phyloP scores from a whole-genome alignment of 768 basidiomycete species.

The Gloeopeniophorella convolvens region DNA sequence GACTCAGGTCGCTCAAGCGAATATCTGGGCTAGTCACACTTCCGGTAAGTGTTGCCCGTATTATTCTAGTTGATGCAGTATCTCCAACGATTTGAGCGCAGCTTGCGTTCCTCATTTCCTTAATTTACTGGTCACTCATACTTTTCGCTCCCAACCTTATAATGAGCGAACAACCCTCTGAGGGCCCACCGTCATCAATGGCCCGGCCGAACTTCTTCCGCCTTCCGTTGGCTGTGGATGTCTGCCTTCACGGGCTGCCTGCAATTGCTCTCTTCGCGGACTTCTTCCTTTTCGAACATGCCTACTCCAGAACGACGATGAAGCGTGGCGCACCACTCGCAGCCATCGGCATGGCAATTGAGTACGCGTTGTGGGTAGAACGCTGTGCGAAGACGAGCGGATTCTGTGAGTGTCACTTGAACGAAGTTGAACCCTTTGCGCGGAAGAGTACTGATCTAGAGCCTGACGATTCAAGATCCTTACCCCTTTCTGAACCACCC shows the following conservation, averaged over 20 bases:
- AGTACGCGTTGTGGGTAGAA: conserved; percentile 65
- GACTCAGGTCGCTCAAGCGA: conserved; percentile 43
- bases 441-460: neutral
- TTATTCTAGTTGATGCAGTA: neutral
- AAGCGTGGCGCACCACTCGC: conserved; percentile 30
- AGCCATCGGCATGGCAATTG: conserved; percentile 29
- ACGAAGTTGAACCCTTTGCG: neutral
- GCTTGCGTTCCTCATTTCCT: conserved; percentile 42
- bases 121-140: conserved; percentile 67
- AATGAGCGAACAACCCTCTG: conserved; percentile 28
- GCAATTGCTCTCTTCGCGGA: conserved; percentile 52
- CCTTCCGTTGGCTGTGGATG: conserved; percentile 47
- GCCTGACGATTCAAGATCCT: conserved; percentile 45
- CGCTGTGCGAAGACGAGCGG: conserved; percentile 57
- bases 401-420: conserved; percentile 43
- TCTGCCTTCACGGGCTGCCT: conserved; percentile 62
- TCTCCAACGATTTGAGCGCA: conserved; percentile 17
- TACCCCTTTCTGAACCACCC: conserved; percentile 77
- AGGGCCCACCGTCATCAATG: conserved; percentile 28
- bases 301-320: conserved; percentile 37
- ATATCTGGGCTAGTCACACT: conserved; percentile 55
- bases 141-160: conserved; percentile 53
- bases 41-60: conserved; percentile 40
- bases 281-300: conserved; percentile 60
- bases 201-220: conserved; percentile 35